These are phyloP conservation scores for Trifolium pratense DNA, from an alignment of 306 rosid species.

Conservation along the genomic window DNA sequence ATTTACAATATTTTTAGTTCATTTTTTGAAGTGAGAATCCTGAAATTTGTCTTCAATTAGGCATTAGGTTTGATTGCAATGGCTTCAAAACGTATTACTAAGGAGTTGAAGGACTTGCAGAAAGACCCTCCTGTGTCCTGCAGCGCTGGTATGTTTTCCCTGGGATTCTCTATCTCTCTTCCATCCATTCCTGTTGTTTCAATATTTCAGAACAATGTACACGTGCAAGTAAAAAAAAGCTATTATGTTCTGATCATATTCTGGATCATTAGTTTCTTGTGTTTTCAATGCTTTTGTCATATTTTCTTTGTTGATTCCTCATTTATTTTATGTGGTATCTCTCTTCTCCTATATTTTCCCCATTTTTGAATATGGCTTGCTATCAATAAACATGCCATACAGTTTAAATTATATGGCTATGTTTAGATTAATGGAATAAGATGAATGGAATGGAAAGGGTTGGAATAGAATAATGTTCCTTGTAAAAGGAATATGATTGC, in stretches of 20 bases:
- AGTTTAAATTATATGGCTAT: no score
- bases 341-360: background rate
- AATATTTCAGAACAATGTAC: background rate
- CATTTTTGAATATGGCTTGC: background rate
- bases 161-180: background rate
- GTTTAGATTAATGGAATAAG: no score
- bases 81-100: slow-evolving; percentile 73
- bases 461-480: no score
- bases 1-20: background rate
- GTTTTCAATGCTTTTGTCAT: background rate
- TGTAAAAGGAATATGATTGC: no score
- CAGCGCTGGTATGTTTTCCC: slow-evolving; percentile 61
- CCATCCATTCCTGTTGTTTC: slow-evolving; percentile 4
- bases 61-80: slow-evolving; percentile 34
- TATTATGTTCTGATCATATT: background rate
- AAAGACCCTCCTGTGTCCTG: slow-evolving; percentile 76
- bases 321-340: no score
- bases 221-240: background rate
- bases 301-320: background rate
- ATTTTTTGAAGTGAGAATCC: background rate
- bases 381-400: background rate
- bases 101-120: slow-evolving; percentile 71
- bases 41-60: background rate
- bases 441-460: no score
- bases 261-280: slow-evolving; percentile 3